Conservation (phyloP, 768 basidiomycete species). For the Bullera alba region DNA sequence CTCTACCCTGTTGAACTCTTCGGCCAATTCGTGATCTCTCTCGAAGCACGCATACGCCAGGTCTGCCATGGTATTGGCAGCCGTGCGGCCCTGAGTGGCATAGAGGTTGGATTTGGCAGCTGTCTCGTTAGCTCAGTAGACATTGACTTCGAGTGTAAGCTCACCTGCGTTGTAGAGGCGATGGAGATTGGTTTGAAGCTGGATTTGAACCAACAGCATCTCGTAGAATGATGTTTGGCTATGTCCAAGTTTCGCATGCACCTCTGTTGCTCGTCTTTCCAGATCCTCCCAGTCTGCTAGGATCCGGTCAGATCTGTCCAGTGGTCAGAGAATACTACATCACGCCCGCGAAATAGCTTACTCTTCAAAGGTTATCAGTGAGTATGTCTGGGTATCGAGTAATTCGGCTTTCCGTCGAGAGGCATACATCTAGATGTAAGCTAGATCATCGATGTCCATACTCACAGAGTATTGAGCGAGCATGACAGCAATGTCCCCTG, state of each 20-base stretch:
- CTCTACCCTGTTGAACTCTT: conserved; percentile 56
- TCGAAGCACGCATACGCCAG: conserved; percentile 57
- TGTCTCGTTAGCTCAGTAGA: not conserved
- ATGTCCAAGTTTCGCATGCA: conserved; percentile 54
- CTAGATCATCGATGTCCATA: not conserved
- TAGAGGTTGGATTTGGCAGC: conserved; percentile 57
- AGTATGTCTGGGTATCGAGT: conserved; percentile 58
- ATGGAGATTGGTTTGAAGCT: conserved; percentile 55
- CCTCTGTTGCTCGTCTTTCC: conserved; percentile 51
- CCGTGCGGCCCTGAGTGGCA: conserved; percentile 59
- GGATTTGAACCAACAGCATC: conserved; percentile 49
- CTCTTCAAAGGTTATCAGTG: conserved; percentile 63
- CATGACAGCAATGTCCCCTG: conserved; percentile 52
- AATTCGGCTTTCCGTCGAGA: conserved; percentile 62
- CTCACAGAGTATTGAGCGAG: conserved; percentile 45
- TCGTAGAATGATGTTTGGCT: conserved; percentile 56
- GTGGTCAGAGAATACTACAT: not conserved
- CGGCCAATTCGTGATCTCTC: conserved; percentile 57
- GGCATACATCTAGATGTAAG: conserved; percentile 49
- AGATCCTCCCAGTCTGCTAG: conserved; percentile 53
- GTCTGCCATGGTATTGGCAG: conserved; percentile 57
- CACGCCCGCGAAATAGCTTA: conserved; percentile 46
- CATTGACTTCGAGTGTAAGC: not conserved
- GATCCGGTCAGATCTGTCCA: conserved; percentile 55
- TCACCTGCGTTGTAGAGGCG: conserved; percentile 7